Evolutionary conservation across 192 early-diverging fungal genomes (phyloP).

Genomic region (Bifiguratus adelaidae): DNA sequence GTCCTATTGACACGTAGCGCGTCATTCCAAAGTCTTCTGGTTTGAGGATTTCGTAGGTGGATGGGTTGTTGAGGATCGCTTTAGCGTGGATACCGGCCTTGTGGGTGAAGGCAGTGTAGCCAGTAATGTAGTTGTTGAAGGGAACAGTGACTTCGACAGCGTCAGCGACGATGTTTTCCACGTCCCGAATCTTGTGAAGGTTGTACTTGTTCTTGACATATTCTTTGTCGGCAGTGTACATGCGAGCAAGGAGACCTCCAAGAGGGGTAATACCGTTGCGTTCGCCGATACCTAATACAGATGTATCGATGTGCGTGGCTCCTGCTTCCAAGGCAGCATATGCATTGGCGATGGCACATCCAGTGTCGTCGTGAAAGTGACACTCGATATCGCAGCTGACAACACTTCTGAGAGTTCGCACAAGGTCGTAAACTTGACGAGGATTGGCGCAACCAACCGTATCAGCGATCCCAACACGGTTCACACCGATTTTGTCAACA

Average conservation of each 20-base stretch:
- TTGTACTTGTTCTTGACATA: slow-evolving; percentile 93
- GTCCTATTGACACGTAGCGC: slow-evolving; percentile 93
- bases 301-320: slow-evolving; percentile 97
- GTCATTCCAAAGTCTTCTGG: slow-evolving; percentile 99
- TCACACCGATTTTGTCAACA: slow-evolving; percentile 96
- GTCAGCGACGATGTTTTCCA: slow-evolving; percentile 95
- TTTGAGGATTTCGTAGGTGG: slow-evolving; percentile 96
- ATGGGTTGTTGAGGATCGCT: slow-evolving; percentile 98
- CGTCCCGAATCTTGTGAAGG: slow-evolving; percentile 81
- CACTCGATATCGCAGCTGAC: slow-evolving; percentile 98
- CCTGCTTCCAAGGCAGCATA: slow-evolving; percentile 93
- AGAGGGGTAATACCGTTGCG: slow-evolving; percentile 97
- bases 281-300: slow-evolving; percentile 96
- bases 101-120: slow-evolving; percentile 98
- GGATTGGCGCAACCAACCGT: slow-evolving; percentile 98
- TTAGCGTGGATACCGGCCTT: slow-evolving; percentile 99
- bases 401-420: slow-evolving; percentile 87
- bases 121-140: slow-evolving; percentile 99
- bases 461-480: slow-evolving; percentile 98
- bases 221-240: slow-evolving; percentile 90
- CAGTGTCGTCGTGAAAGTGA: slow-evolving; percentile 99
- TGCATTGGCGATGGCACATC: slow-evolving; percentile 96
- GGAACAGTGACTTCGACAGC: slow-evolving; percentile 91
- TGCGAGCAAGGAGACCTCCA: slow-evolving; percentile 88
- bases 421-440: slow-evolving; percentile 95